Evolutionary conservation across 163 green algal genomes (phyloP), one percentile per base, ranked within the genome.

Genomic region (Scenedesmus sp.): DNA sequence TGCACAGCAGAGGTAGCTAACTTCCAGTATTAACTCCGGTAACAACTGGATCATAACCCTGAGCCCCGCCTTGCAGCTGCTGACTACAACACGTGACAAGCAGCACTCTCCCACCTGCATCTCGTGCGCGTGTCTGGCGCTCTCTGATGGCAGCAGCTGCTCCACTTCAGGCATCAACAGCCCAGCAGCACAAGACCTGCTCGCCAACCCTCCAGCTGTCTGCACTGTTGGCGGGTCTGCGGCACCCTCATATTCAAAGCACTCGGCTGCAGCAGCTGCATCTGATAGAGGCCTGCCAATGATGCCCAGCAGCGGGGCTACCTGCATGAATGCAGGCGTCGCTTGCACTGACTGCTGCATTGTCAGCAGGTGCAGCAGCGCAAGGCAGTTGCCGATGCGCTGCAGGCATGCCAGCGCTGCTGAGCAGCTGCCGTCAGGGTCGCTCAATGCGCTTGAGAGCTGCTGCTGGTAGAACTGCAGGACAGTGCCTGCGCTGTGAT

Each of bases 371-470:
- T 82, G 74, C 54, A 92, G 55, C 64, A 92, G 62, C 54, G 88
- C 88, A 20, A 92, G 81, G 74, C 74, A 87, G 81, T 92, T 92
- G 88, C 88, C 88, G 16, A 88, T 88, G 52, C 88, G 88, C 88
- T 88, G 88, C 52, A 92, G 81, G 62, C 79, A 54, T 55, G 16
- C 64, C 59, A 92, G 62, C 15, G 82, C 88, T 79, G 64, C 59
- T 70, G 20, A 52, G 64, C 88, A 88, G 20, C 66, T 54, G 1
- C 18, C 88, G 70, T 79, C 70, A 59, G 52, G 18, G 64, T 92
- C 81, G 1, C 23, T 0, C 12, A 92, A 16, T 2, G 88, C 64
- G 23, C 9, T 20, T 9, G 81, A 88, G 2, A 92, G 88, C 52
- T 92, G 81, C 52, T 83, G 54, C 64, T 88, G 60, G 26, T 92